Conservation (phyloP, 2,329 filamentous ascomycete species). For the Herpotrichia juniperi region DNA sequence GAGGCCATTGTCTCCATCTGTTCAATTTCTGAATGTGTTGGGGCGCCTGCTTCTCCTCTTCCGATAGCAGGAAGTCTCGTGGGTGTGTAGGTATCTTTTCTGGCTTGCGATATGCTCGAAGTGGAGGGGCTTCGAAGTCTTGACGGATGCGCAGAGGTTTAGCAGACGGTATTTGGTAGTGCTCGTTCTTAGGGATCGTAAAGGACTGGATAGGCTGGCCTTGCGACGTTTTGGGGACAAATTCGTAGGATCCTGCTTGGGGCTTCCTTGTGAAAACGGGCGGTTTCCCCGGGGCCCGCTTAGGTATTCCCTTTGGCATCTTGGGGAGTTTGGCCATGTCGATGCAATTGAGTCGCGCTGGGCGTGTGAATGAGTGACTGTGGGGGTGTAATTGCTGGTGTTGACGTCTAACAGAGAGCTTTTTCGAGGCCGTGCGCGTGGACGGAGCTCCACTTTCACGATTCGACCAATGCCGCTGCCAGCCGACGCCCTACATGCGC, state of each 20-base stretch:
- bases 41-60: constrained; percentile 32
- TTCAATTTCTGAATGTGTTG: constrained; percentile 33
- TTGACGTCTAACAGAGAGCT: constrained; percentile 15
- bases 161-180: neutral
- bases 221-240: constrained; percentile 1
- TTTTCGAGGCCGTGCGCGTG: constrained; percentile 12
- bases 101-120: neutral
- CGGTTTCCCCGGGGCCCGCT: constrained; percentile 4
- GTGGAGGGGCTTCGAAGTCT: neutral
- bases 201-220: neutral
- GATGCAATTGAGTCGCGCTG: constrained; percentile 7
- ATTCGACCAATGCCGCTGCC: constrained; percentile 18
- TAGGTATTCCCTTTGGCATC: constrained; percentile 26
- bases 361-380: constrained; percentile 11
- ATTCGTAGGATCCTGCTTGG: neutral
- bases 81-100: neutral
- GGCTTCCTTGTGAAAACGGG: constrained; percentile 10
- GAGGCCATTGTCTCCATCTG: constrained; percentile 38
- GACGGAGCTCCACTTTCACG: neutral
- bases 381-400: constrained; percentile 22
- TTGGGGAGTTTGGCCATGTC: constrained; percentile 43
- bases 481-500: constrained; percentile 29
- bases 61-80: constrained; percentile 20
- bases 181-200: neutral
- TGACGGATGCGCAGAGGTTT: neutral